A percentile compares a stretch with the other conserved stretches of the same genome.
Conservation (phyloP, 331 rosid genomes). For the Arachis monticola region DNA sequence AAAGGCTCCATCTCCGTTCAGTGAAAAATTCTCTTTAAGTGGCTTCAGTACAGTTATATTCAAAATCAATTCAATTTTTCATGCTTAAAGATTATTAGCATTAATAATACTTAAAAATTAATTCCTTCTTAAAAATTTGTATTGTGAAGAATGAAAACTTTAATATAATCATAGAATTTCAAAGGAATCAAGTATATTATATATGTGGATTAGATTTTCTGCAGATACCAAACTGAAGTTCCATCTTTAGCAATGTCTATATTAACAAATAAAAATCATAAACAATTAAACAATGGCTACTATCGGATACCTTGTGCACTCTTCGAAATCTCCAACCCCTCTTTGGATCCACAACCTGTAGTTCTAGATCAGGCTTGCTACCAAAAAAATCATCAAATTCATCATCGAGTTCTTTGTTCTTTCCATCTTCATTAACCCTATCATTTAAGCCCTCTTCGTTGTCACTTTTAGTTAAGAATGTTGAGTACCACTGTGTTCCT, state of each 20-base stretch:
- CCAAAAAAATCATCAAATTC: too few relatives aligned
- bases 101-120: neutral
- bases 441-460: slow-evolving; percentile 35
- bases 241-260: neutral
- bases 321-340: slow-evolving; percentile 79
- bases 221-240: slow-evolving; percentile 23
- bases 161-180: neutral
- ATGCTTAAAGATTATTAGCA: neutral
- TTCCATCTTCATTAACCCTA: slow-evolving; percentile 35
- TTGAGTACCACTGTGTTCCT: slow-evolving; percentile 58
- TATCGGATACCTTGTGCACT: slow-evolving; percentile 83
- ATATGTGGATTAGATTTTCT: slow-evolving; percentile 10
- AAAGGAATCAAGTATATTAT: neutral
- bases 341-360: too few relatives aligned
- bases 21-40: slow-evolving; percentile 2
- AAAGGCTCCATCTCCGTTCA: slow-evolving; percentile 8
- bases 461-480: slow-evolving; percentile 41
- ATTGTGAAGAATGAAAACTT: neutral
- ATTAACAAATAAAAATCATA: neutral
- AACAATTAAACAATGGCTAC: neutral
- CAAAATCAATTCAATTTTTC: slow-evolving; percentile 9
- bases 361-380: too few relatives aligned
- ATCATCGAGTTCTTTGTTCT: neutral
- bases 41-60: slow-evolving; percentile 7
- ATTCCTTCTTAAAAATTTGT: slow-evolving; percentile 10